These are phyloP conservation scores for Globisporangium okanoganense DNA, from an alignment of 352 stramenopile species.

Conservation along the genomic window DNA sequence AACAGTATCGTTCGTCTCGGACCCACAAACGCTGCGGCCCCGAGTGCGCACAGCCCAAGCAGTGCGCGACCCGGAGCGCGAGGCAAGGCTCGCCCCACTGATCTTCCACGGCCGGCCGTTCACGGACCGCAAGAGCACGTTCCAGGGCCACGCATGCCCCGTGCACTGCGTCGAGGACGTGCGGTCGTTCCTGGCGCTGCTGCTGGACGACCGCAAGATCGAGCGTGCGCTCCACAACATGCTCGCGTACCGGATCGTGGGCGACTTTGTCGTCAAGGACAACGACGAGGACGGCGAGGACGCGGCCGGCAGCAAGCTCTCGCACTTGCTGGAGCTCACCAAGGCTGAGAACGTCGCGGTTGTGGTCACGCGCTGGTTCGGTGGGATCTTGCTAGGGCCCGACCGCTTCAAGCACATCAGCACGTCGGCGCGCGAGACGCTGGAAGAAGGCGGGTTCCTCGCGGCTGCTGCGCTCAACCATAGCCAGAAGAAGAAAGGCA, in stretches of 20 bases:
- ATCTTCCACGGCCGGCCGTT: constrained; percentile 70
- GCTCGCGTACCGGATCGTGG: constrained; percentile 81
- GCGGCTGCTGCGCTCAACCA: constrained; percentile 17
- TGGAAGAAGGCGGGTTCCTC: constrained; percentile 74
- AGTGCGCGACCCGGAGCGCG: constrained; percentile 51
- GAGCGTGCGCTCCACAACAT: constrained; percentile 87
- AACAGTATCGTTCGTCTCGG: constrained; percentile 36
- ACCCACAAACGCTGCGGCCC: constrained; percentile 57
- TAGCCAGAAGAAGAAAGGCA: constrained; percentile 48
- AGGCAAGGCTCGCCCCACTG: constrained; percentile 41
- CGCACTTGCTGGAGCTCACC: constrained; percentile 74
- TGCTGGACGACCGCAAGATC: constrained; percentile 83
- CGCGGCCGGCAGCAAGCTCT: constrained; percentile 77
- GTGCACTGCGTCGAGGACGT: constrained; percentile 72
- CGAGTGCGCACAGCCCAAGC: constrained; percentile 58
- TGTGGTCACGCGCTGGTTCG: constrained; percentile 84
- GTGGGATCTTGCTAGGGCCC: constrained; percentile 77
- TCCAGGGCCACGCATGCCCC: constrained; percentile 62
- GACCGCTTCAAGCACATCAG: constrained; percentile 88
- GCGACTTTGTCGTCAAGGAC: constrained; percentile 71
- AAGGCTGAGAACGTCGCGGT: constrained; percentile 80
- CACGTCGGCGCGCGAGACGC: constrained; percentile 55
- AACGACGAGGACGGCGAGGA: constrained; percentile 87
- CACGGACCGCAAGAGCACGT: constrained; percentile 84
- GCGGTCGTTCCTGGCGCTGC: constrained; percentile 66